Conservation (phyloP, 805 yeast species). For the Candida coleopterorum region DNA sequence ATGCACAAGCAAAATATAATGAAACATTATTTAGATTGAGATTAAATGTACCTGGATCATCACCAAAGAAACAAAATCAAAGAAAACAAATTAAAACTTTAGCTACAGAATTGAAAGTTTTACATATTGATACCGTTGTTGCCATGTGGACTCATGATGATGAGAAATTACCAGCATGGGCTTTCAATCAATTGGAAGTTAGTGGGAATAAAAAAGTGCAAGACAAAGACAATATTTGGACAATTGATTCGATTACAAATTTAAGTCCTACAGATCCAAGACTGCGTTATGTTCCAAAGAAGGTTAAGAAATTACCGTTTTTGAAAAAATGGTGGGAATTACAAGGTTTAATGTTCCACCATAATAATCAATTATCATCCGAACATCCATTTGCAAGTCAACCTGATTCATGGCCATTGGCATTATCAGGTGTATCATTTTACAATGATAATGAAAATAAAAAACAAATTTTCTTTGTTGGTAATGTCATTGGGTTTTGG, state of each 20-base stretch:
- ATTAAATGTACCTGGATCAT: constrained; percentile 31
- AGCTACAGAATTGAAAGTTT: constrained; percentile 60
- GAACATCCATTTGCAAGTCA: constrained; percentile 95
- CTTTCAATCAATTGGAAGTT: constrained; percentile 83
- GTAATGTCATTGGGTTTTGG: constrained; percentile 92
- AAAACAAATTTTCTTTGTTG: constrained; percentile 83
- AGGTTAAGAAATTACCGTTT: constrained; percentile 62
- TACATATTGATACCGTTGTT: constrained; percentile 84
- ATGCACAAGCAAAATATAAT: constrained; percentile 50
- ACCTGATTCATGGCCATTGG: constrained; percentile 89
- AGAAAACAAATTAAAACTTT: constrained; percentile 60
- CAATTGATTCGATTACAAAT: constrained; percentile 62
- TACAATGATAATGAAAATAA: constrained; percentile 73
- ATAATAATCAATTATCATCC: constrained; percentile 79
- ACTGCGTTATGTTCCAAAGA: constrained; percentile 58
- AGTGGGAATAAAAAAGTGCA: constrained; percentile 84
- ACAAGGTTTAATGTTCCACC: constrained; percentile 84
- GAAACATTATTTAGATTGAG: constrained; percentile 78
- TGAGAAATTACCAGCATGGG: constrained; percentile 91
- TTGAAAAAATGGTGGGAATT: constrained; percentile 85
- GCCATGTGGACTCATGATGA: constrained; percentile 93
- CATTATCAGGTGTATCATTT: constrained; percentile 88
- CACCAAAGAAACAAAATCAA: constrained; percentile 43
- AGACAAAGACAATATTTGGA: constrained; percentile 71
- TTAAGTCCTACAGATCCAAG: constrained; percentile 53